Conservation (phyloP, 306 rosid species). For the Erythrophleum fordii region DNA sequence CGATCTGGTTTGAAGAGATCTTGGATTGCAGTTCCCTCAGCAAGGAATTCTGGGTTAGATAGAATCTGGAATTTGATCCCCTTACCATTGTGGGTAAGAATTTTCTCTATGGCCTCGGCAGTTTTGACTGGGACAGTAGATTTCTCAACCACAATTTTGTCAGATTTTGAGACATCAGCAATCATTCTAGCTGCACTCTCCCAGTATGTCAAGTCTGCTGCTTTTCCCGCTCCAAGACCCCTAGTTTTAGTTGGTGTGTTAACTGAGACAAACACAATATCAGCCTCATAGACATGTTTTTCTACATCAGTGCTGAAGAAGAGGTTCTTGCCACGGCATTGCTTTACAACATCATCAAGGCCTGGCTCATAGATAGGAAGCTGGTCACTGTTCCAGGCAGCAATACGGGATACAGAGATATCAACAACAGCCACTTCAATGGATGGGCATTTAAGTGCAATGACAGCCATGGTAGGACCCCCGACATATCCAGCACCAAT, state of each 20-base stretch:
- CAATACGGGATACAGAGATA: constrained; percentile 75
- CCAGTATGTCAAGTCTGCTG: constrained; percentile 95
- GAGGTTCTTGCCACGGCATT: constrained; percentile 88
- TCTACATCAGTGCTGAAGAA: constrained; percentile 97
- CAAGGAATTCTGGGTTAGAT: constrained; percentile 93
- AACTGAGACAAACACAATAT: constrained; percentile 94
- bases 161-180: constrained; percentile 87
- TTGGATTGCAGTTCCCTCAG: constrained; percentile 91
- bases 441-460: constrained; percentile 90
- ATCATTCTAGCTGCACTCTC: constrained; percentile 98
- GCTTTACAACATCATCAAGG: constrained; percentile 78
- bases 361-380: constrained; percentile 99
- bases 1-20: constrained; percentile 86
- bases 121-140: constrained; percentile 98
- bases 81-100: constrained; percentile 87
- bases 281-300: constrained; percentile 82
- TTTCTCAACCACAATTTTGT: constrained; percentile 94
- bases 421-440: constrained; percentile 93
- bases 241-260: constrained; percentile 89
- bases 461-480: constrained; percentile 98
- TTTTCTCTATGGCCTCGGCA: constrained; percentile 95
- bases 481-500: constrained; percentile 99
- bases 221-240: constrained; percentile 96
- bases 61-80: constrained; percentile 88
- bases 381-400: constrained; percentile 93